These are phyloP conservation scores for Vaccinium vitisidaea DNA, from an alignment of 148 eudicot species.

Conservation along the genomic window DNA sequence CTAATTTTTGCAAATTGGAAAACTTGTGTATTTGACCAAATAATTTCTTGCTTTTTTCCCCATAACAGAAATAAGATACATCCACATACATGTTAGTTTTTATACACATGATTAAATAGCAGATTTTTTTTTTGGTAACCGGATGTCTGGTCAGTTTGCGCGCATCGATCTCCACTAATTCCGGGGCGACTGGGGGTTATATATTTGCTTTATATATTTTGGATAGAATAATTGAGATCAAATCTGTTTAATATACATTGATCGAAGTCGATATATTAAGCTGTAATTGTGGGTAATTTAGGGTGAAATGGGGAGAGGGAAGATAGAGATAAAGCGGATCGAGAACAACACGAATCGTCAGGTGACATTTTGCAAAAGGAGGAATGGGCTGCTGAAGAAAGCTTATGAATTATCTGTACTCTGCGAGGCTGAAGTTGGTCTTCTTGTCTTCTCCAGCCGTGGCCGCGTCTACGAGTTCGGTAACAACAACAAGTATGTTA, in stretches of 20 bases:
- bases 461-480: slow-evolving; percentile 43
- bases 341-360: slow-evolving; percentile 45
- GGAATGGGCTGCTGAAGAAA: slow-evolving; percentile 46
- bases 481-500: slow-evolving; percentile 26
- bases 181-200: too few species aligned
- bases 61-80: neutral
- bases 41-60: neutral
- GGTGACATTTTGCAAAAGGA: slow-evolving; percentile 45
- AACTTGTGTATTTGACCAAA: neutral
- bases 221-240: neutral
- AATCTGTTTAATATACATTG: neutral
- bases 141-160: too few species aligned
- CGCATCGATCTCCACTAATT: too few species aligned
- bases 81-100: neutral
- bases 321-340: slow-evolving; percentile 44
- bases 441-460: slow-evolving; percentile 42
- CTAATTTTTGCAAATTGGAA: too few species aligned
- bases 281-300: neutral
- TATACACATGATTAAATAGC: too few species aligned
- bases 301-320: slow-evolving; percentile 13
- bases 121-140: too few species aligned
- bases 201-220: too few species aligned
- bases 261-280: neutral
- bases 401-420: slow-evolving; percentile 42
- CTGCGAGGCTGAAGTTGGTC: slow-evolving; percentile 43